Evolutionary conservation across 768 basidiomycete genomes (phyloP).

Genomic region (Amanita jacksonii): DNA sequence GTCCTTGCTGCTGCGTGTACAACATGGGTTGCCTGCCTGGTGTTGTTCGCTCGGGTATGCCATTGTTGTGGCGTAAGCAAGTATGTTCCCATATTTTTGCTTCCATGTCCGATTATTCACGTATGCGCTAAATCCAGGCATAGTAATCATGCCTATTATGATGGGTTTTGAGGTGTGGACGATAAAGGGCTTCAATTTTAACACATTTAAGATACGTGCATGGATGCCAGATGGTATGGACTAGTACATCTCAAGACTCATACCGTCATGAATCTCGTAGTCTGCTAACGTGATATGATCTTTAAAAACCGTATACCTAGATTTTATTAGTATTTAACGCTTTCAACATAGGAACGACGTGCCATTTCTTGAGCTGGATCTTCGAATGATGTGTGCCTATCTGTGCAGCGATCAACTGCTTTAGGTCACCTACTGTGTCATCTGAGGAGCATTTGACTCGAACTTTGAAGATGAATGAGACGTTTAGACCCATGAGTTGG

Average conservation of each 20-base stretch:
- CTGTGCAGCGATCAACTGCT: conserved; percentile 95
- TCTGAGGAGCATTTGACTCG: conserved; percentile 92
- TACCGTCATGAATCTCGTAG: conserved; percentile 89
- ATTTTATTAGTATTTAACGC: neutral
- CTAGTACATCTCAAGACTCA: conserved; percentile 94
- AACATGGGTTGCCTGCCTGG: conserved; percentile 51
- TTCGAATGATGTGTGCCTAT: conserved; percentile 80
- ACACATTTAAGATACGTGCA: neutral
- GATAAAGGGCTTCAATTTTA: neutral
- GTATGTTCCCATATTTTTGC: conserved; percentile 16
- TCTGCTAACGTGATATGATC: conserved; percentile 91
- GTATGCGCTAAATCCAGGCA: neutral
- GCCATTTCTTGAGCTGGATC: conserved; percentile 98
- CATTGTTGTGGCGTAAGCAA: conserved; percentile 57
- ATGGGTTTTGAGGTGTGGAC: too few species aligned
- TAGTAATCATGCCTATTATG: neutral
- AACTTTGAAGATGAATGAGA: conserved; percentile 39
- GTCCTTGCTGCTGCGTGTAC: conserved; percentile 43
- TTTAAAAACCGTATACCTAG: conserved; percentile 91
- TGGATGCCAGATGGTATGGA: too few species aligned
- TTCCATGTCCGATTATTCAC: neutral
- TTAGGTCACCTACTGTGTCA: conserved; percentile 95
- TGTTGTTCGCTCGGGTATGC: conserved; percentile 56
- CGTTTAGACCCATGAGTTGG: neutral
- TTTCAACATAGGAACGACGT: conserved; percentile 16